Base-by-base conservation (phyloP, 495 filamentous ascomycete genomes). In the Podospora comata region DNA sequence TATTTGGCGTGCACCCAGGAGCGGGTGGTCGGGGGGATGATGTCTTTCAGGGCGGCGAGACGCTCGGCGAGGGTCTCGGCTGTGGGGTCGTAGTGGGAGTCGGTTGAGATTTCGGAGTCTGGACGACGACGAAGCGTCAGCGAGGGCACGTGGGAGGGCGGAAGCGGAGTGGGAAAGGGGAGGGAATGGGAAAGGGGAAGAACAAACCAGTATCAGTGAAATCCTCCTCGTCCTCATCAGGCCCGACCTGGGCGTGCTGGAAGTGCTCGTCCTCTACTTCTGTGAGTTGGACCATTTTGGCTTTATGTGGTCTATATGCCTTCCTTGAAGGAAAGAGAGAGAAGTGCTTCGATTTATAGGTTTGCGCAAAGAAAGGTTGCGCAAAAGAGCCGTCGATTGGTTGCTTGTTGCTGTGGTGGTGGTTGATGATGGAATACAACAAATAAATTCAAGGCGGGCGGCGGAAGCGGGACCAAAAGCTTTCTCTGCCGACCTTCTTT, bases 261-360 rank as follows among this genome's bases (percentile, higher is more conserved):
- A 97, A 97, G 79, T 95, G 92, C 83, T 96, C 93, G 78, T 99
- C 95, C 70, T 94, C 89, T 76, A 99, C 94, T 82, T 97, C 96
- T 72, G 89, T 89, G 71, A 99, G 91, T 81, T 96, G 91, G 77
- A 99, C 95, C 95, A 99, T 99, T 74, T 78, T 94, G 82, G 67
- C 75, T 23, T 23, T 23, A 23, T 23, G 23, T 23, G 23, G 23
- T 2, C 23, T 23, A 23, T 23, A 23, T 23, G 23, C 23, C 23
- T 23, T 23, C 1, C 23, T 23, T 23, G 23, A 1, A 23, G 23
- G 23, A 23, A 23, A 23, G 23, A 23, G 23, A 23, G 23, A 23
- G 1, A 23, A 23, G 23, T 23, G 23, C 1, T 48, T 48, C 6
- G 30, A 5, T 32, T 48, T 11, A 16, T 48, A 48, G 13, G 13